Conservation (phyloP, 108 stramenopile species). For the Skeletonema costatum region DNA sequence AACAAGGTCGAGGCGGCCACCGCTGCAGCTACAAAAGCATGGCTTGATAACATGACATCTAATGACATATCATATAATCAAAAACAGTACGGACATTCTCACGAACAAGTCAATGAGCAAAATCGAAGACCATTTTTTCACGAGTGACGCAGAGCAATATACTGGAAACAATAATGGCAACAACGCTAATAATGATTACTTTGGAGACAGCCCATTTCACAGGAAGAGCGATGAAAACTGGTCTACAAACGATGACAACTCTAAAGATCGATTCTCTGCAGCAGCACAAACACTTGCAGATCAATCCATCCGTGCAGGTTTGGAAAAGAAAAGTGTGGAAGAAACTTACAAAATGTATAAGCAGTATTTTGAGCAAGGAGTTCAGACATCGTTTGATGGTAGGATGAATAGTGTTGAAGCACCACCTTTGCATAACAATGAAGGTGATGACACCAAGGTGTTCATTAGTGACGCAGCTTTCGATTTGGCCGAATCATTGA, state of each 20-base stretch:
- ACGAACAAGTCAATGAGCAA: background rate
- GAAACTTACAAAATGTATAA: background rate
- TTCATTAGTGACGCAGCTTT: constrained; percentile 1
- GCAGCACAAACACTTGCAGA: background rate
- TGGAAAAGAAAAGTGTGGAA: constrained; percentile 1
- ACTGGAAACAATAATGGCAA: background rate
- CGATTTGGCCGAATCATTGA: constrained; percentile 1
- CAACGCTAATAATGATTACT: background rate
- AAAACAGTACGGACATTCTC: background rate
- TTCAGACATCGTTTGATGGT: background rate
- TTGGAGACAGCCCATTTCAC: background rate
- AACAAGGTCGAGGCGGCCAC: background rate
- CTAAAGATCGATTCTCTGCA: background rate
- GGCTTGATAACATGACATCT: background rate
- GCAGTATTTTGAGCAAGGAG: background rate
- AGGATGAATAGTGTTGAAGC: background rate
- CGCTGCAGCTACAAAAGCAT: constrained; percentile 1
- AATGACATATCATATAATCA: background rate
- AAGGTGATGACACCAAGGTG: background rate
- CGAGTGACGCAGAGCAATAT: background rate
- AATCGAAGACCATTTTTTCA: background rate
- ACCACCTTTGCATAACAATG: background rate
- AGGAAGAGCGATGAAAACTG: background rate
- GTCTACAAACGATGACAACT: background rate
- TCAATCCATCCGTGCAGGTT: background rate